Evolutionary conservation across 129 eudicot species (phyloP), one percentile per base, ranked within the genome.

Genomic region (carrot (Daucus carota)): DNA sequence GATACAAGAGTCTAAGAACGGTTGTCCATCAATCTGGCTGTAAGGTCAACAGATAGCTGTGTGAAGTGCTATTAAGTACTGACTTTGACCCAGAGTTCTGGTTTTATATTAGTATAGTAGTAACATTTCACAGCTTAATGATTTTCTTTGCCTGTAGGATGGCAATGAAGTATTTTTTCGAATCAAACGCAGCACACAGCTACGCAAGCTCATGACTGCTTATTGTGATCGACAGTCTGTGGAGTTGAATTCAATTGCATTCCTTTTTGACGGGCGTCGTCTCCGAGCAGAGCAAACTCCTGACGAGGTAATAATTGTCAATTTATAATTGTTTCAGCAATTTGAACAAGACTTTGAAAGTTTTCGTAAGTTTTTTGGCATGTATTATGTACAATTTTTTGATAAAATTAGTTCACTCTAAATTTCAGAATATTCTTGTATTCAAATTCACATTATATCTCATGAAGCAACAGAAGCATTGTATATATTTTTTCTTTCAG

Each of bases 231-330:
- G 84, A 22, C 89, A 82, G 63, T 83, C 89, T 1, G 84, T 82
- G 46, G 89, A 82, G 77, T 68, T 83, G 2, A 86, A 79, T 70
- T 52, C 86, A 34, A 80, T 83, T 63, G 89, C 86, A 20, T 82
- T 86, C 83, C 68, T 86, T 63, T 86, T 82, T 83, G 89, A 86
- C 83, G 89, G 89, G 2, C 89, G 89, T 10, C 89, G 83, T 32
- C 84, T 86, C 75, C 84, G 84, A 62, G 89, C 80, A 44, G 86
- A 85, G 69, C 89, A 85, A 77, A 85, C 86, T 13, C 86, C 89
- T 0, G 86, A 85, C 20, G 86, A 85, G 89, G 88, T 85, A 36
- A 68, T n/a, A 9, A 2, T 24, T 57, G 15, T 57, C 31, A 8
- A 24, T 9, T n/a, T n/a, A 57, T 57, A n/a, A 54, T 54, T 8